These are phyloP conservation scores for Austroboletus niveus DNA, from an alignment of 1,284 basidiomycete genomes.

Conservation along the genomic window DNA sequence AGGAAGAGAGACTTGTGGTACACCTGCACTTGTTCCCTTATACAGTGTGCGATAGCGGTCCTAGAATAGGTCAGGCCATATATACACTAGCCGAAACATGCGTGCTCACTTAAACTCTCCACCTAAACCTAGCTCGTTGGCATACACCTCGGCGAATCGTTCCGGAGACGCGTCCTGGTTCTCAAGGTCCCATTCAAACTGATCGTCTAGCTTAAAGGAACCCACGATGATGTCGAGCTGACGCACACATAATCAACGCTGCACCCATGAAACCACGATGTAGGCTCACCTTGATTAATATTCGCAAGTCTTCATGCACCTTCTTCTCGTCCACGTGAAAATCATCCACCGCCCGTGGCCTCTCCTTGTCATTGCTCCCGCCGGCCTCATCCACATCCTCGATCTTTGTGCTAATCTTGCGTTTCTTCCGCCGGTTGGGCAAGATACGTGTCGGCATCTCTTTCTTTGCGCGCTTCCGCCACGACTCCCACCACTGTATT, in stretches of 20 bases:
- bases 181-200: conserved; percentile 98
- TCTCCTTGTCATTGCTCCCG: conserved; percentile 36
- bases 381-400: conserved; percentile 34
- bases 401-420: conserved; percentile 31
- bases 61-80: conserved; percentile 40
- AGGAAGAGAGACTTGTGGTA: conserved; percentile 93
- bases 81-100: background rate
- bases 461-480: conserved; percentile 48
- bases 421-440: conserved; percentile 28
- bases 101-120: conserved; percentile 86
- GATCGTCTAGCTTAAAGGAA: conserved; percentile 91
- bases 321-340: conserved; percentile 55
- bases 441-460: conserved; percentile 26
- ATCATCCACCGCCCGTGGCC: conserved; percentile 48
- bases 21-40: conserved; percentile 92
- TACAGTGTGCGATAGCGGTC: conserved; percentile 93
- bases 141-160: conserved; percentile 87
- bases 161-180: conserved; percentile 82
- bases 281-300: conserved; percentile 79
- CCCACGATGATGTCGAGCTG: conserved; percentile 96
- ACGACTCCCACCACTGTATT: conserved; percentile 67
- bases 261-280: background rate
- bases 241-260: conserved; percentile 4
- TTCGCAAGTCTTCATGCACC: conserved; percentile 82
- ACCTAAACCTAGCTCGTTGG: conserved; percentile 83